Evolutionary conservation across 179 eudicot species (phyloP), one percentile per base, ranked within the genome.

Genomic region (Drosera spatulata): DNA sequence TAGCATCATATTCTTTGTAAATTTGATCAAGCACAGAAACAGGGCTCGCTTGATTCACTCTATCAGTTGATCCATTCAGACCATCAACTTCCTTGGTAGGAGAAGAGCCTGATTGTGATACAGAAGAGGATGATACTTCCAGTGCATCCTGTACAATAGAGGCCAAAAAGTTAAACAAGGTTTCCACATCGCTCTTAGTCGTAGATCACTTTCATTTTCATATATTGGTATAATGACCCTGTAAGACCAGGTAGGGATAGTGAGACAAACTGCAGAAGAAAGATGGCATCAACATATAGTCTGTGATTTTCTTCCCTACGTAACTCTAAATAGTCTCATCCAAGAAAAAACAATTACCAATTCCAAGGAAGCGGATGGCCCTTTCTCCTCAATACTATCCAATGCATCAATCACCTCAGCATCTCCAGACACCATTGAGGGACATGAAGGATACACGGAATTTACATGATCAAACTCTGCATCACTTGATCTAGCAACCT

Each of bases 11-110:
- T 37, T 81, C 89, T 45, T 69, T 66, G 55, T 71, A 86, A 37
- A 78, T 10, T 50, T 82, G 85, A 57, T 86, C 95, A 53, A 84
- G 90, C 53, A 86, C 89, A 38, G 95, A 86, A 53, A 81, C 49
- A 9, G 95, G 95, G 73, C 95, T 86, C 11, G 87, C 90, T 53
- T 69, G 76, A 62, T 76, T 82, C 42, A 76, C 61, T 64, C 73
- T 77, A 55, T 86, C 89, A 14, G 67, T 70, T 50, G 47, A 41
- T 39, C 53, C 56, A 58, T 77, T 75, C 59, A 64, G 60, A 69
- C 73, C 85, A 55, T 77, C 77, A 44, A 60, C 60, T 56, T 73
- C 70, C 60, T 62, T 69, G 60, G 64, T 64, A 5, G 52, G 13
- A 41, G 68, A 71, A 68, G 63, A 68, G 38, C 41, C 55, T 60